Percentiles rank a stretch among this genome's conserved stretches.
phyloP scores from a whole-genome alignment of 805 yeast genomes.

The Ogataea parapolymorpha region DNA sequence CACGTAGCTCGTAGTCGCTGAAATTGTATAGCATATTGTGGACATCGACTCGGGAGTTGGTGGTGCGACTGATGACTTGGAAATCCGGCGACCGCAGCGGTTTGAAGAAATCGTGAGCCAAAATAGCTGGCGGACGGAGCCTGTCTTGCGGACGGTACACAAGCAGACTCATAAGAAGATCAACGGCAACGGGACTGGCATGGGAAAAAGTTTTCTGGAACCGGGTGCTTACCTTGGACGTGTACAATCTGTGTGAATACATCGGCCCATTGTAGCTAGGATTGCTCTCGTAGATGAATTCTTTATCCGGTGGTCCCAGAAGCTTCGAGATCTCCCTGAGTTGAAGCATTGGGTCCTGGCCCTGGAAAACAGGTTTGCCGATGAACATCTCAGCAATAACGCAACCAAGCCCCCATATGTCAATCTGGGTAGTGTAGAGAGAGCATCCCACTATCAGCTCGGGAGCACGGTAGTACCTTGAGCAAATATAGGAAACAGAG shows the following conservation, averaged over 20 bases:
- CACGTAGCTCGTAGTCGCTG: conserved; percentile 55
- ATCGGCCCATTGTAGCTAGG: conserved; percentile 74
- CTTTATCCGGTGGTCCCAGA: conserved; percentile 80
- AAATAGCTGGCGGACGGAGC: conserved; percentile 72
- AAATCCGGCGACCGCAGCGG: conserved; percentile 64
- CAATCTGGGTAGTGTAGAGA: conserved; percentile 84
- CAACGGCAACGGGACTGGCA: conserved; percentile 84
- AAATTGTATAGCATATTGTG: conserved; percentile 59
- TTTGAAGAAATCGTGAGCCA: conserved; percentile 87
- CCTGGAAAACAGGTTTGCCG: conserved; percentile 94
- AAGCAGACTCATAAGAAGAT: conserved; percentile 72
- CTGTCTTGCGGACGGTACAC: conserved; percentile 89
- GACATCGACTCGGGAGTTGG: conserved; percentile 35
- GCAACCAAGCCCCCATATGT: conserved; percentile 97
- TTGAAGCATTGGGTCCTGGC: conserved; percentile 84
- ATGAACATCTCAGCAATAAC: conserved; percentile 91
- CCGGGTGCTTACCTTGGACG: conserved; percentile 26
- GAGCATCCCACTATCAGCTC: conserved; percentile 91
- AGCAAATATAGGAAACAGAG: conserved; percentile 93
- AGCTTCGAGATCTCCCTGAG: conserved; percentile 85
- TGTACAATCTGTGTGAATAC: conserved; percentile 53
- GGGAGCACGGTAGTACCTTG: conserved; percentile 94
- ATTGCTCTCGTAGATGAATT: conserved; percentile 69
- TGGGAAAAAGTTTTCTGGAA: conserved; percentile 67
- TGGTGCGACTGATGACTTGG: conserved; percentile 31